phyloP scores from a whole-genome alignment of 306 rosid genomes.

The Cotoneaster glaucophyllus region DNA sequence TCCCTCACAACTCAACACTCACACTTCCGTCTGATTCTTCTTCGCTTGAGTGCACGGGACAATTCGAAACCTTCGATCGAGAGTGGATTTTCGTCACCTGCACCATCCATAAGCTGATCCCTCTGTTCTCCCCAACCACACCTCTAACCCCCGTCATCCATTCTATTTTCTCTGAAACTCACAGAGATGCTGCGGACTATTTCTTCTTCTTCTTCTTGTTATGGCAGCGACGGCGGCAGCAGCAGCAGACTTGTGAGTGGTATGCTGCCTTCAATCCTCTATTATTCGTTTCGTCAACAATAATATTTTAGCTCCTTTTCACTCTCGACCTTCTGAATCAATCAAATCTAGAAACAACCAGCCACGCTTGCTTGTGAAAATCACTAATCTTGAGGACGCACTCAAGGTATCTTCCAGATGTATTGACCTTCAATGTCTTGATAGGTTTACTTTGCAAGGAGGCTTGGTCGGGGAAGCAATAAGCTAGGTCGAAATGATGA shows the following conservation, averaged over 20 bases:
- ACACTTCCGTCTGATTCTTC: too few relatives aligned
- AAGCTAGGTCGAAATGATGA: not conserved
- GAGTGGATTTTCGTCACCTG: too few relatives aligned
- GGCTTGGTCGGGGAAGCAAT: not conserved
- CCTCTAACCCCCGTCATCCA: too few relatives aligned
- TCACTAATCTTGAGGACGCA: constrained; percentile 9
- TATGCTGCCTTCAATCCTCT: not conserved
- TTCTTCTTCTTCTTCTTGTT: not conserved
- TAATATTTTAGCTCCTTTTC: not conserved
- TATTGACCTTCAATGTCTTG: not conserved
- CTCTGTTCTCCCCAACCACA: too few relatives aligned
- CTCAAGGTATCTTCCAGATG: constrained; percentile 4
- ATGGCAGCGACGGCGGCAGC: too few relatives aligned
- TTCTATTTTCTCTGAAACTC: too few relatives aligned
- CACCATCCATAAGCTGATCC: too few relatives aligned
- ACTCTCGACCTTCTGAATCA: not conserved
- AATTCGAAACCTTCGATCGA: too few relatives aligned
- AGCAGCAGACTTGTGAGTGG: not conserved
- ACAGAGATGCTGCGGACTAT: not conserved
- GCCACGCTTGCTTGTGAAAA: too few relatives aligned
- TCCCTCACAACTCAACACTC: too few relatives aligned
- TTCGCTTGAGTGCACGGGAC: too few relatives aligned
- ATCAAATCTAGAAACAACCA: not conserved
- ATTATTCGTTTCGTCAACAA: not conserved
- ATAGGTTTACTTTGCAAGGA: not conserved